Evolutionary conservation across 1,284 basidiomycete species (phyloP), one percentile per base, ranked within the genome.

Genomic region (Cutaneotrichosporon cutaneum): DNA sequence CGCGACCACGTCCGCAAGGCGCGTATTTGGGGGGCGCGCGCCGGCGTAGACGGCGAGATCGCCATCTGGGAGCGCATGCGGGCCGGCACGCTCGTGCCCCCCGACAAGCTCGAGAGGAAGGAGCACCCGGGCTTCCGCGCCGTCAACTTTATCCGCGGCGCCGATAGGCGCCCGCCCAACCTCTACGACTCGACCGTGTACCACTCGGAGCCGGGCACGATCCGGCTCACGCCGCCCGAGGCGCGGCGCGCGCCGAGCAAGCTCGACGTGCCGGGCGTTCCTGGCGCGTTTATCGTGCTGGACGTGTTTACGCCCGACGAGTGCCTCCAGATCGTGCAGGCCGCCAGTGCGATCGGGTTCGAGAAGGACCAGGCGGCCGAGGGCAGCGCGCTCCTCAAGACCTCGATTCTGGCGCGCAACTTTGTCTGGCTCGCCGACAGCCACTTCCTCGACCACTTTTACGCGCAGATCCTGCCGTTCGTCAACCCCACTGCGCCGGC

Each of bases 361-460:
- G 77, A 82, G 33, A 81, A 81, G 30, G 84, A 85, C 67, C 81
- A 84, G 65, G 83, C 84, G 0, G 77, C 82, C 1, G 81, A 70
- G 4, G 81, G 82, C 0, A 82, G 80, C 2, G 83, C 82, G 0
- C 68, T 76, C 10, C 78, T 81, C 59, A 80, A 84, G 60, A 79
- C 80, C 1, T 82, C 81, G 57, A 77, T 78, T 10, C 77, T 84
- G 3, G 82, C 83, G 0, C 82, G 83, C 67, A 85, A 85, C 70
- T 77, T 85, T 60, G 82, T 85, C 56, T 85, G 84, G 83, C 78
- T 85, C 21, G 83, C 84, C 2, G 83, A 85, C 65, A 58, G 72
- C 10, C 64, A 69, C 10, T 83, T 85, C 68, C 75, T 83, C 32
- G 69, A 73, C 3, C 77, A 77, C 32, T 77, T 85, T 55, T 84